Base-by-base conservation (phyloP, 2,329 filamentous ascomycete genomes). In the Aspergillus alliaceus region DNA sequence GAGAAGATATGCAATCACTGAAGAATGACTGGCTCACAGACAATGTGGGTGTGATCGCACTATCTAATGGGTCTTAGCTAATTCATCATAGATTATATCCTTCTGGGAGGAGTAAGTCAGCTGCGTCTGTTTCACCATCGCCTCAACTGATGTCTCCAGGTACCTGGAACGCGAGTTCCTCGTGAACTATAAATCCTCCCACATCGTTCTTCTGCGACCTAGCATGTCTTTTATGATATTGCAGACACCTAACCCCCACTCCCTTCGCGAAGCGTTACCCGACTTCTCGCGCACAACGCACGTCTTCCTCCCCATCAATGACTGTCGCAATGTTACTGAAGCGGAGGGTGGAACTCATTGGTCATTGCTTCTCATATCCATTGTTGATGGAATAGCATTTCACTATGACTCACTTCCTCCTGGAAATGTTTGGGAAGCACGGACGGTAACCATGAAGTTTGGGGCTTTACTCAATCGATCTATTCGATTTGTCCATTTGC, bases 11-110 rank as follows among this genome's bases (percentile, higher is more conserved):
- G 65, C 90, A 93, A 72, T 88, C 89, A 15, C 84, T 99, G 57
- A 91, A 90, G 76, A 83, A 90, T 75, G 95, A 97, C 80, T 99
- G 95, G 95, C 82, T 99, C 52, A 97, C 93, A 42, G 95, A 99
- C 74, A 97, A 96, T 79, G 90, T 93, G 80, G 64, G 84, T 77
- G 58, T 40, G 40, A 57, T 57, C 34, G 27, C 24, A 52, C 22
- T 50, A 42, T 51, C 31, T 50, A 35, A 46, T 54, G 32, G 42
- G 53, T 58, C 24, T 32, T 72, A 62, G 65, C 63, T 67, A 59
- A 74, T 53, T 32, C 32, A 27, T 65, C 51, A 46, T 65, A 93
- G 90, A 93, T 92, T 66, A 98, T 99, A 64, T 89, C 91, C 51
- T 98, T 99, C 73, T 99, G 95, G 93, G 90, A 98, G 83, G 93